phyloP scores from a whole-genome alignment of 257 asterid species.

The Nicotiana paniculata region DNA sequence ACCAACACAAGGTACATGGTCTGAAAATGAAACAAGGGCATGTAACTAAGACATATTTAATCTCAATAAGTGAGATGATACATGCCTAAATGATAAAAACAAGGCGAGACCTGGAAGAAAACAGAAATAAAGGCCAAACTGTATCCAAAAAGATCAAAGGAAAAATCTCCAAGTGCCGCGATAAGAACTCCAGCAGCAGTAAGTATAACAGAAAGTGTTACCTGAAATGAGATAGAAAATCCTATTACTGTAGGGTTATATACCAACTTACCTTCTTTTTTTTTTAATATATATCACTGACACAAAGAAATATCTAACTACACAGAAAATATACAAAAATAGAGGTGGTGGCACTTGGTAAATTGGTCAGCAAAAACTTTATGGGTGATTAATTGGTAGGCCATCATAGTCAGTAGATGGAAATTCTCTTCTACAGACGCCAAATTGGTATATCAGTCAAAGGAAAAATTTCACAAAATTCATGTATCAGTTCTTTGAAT shows the following conservation, averaged over 20 bases:
- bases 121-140: slow-evolving; percentile 87
- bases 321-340: no score
- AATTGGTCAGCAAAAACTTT: neutral
- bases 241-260: neutral
- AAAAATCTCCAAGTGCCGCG: slow-evolving; percentile 97
- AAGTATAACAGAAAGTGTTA: slow-evolving; percentile 73
- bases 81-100: slow-evolving; percentile 6
- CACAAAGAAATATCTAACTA: neutral
- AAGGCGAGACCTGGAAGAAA: slow-evolving; percentile 73
- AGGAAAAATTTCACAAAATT: no score
- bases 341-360: neutral
- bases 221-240: slow-evolving; percentile 42
- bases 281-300: neutral
- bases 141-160: slow-evolving; percentile 87
- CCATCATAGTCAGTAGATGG: neutral
- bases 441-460: no score
- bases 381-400: neutral
- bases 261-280: neutral
- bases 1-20: slow-evolving; percentile 98
- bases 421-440: no score
- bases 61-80: neutral
- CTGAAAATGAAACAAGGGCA: slow-evolving; percentile 35
- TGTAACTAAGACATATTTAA: neutral
- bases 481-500: no score
- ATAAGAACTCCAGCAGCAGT: slow-evolving; percentile 90